A percentile compares a stretch with the other conserved stretches of the same genome.
These are phyloP conservation scores for Colletotrichum sp. DNA, from an alignment of 2,329 filamentous ascomycete genomes.

Conservation along the genomic window DNA sequence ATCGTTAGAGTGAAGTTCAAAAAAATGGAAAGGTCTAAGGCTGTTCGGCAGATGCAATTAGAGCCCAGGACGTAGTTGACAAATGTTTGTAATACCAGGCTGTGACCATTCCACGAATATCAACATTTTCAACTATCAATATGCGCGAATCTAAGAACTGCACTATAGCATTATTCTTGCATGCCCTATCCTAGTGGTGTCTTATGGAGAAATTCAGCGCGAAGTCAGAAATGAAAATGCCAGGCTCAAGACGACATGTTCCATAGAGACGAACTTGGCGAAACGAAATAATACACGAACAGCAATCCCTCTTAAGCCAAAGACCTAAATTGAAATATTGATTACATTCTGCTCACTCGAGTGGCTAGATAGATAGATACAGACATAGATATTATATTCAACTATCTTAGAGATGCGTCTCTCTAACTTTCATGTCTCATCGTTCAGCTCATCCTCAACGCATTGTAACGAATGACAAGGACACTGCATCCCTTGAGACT, in stretches of 20 bases:
- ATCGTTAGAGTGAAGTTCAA: not conserved
- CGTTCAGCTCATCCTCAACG: not conserved
- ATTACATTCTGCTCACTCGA: not conserved
- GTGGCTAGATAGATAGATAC: not conserved
- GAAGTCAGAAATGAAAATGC: not conserved
- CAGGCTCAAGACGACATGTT: not conserved
- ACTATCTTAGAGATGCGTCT: not conserved
- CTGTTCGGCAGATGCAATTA: not conserved
- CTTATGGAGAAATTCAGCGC: not conserved
- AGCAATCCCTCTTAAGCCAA: not conserved
- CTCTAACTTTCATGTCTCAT: not conserved
- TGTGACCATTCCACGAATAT: not conserved
- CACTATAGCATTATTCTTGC: not conserved
- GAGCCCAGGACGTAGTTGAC: not conserved
- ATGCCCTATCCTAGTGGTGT: not conserved
- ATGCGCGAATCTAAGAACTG: not conserved
- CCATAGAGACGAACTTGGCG: not conserved
- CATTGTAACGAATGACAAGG: not conserved
- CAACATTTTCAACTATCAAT: not conserved
- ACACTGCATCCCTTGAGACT: not conserved
- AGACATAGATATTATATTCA: not conserved
- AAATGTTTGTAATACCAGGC: not conserved
- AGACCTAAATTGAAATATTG: not conserved
- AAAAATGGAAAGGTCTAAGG: not conserved
- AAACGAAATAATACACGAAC: not conserved